phyloP scores from a whole-genome alignment of 1,284 basidiomycete species.

The Malassezia slooffiae region DNA sequence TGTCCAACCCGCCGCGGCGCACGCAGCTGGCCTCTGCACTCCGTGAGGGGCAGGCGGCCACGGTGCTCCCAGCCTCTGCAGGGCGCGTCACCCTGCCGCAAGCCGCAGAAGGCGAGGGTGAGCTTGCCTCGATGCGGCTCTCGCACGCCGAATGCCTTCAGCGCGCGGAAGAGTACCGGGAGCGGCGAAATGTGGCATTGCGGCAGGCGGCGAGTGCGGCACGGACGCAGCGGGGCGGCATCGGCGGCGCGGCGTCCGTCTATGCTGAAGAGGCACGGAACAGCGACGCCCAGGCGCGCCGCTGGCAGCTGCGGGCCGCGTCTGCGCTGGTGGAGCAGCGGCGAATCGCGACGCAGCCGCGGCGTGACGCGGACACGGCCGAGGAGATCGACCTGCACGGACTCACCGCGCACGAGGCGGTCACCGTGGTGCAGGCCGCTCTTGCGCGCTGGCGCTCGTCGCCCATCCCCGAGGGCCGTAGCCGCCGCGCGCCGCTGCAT shows the following conservation, averaged over 20 bases:
- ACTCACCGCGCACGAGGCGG: constrained; percentile 44
- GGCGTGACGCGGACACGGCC: constrained; percentile 3
- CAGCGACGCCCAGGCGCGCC: constrained; percentile 39
- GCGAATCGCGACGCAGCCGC: constrained; percentile 5
- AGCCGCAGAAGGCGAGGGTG: constrained; percentile 14
- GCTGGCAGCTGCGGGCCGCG: constrained; percentile 43
- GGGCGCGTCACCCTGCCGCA: constrained; percentile 8
- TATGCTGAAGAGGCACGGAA: constrained; percentile 46
- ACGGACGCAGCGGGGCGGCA: constrained; percentile 1
- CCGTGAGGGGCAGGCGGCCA: constrained; percentile 9
- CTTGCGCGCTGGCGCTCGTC: constrained; percentile 37
- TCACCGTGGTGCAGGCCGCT: constrained; percentile 41
- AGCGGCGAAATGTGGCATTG: constrained; percentile 39
- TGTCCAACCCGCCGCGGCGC: not conserved
- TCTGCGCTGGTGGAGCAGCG: constrained; percentile 42
- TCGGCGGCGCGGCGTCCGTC: constrained; percentile 17
- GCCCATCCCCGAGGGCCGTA: constrained; percentile 2
- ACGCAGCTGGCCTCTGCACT: not conserved
- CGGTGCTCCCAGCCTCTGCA: constrained; percentile 27
- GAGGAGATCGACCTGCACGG: constrained; percentile 46
- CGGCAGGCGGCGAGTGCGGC: constrained; percentile 29
- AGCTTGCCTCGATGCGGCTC: constrained; percentile 9
- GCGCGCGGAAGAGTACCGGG: constrained; percentile 33
- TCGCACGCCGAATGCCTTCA: constrained; percentile 24
- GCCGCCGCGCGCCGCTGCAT: constrained; percentile 25